These are phyloP conservation scores for Nyctanthes arbortristis DNA, from an alignment of 257 asterid species.

Conservation along the genomic window DNA sequence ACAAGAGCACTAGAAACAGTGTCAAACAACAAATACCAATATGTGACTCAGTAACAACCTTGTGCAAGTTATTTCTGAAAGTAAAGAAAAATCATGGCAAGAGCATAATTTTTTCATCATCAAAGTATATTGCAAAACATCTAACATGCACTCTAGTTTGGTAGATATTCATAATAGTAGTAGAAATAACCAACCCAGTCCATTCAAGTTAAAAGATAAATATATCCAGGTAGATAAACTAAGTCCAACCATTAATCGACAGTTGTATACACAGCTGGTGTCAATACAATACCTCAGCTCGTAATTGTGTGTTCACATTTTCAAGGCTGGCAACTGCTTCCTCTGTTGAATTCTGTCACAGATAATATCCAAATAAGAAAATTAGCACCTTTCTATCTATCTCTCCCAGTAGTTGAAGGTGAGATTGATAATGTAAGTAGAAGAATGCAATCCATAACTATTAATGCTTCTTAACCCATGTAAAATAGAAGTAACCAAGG, in stretches of 20 bases:
- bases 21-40: neutral
- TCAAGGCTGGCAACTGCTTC: slow-evolving; percentile 53
- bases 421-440: slow-evolving; percentile 6
- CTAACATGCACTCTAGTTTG: slow-evolving; percentile 4
- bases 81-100: neutral
- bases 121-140: slow-evolving; percentile 15
- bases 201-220: slow-evolving; percentile 17
- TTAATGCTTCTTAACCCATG: too few species aligned
- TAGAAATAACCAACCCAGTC: slow-evolving; percentile 1
- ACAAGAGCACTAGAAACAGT: neutral
- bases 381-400: slow-evolving; percentile 18
- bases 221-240: slow-evolving; percentile 12
- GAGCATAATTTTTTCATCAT: neutral
- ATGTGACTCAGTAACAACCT: neutral
- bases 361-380: slow-evolving; percentile 25
- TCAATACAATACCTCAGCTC: slow-evolving; percentile 61
- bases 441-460: too few species aligned
- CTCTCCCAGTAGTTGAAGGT: slow-evolving; percentile 11
- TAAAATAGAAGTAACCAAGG: too few species aligned
- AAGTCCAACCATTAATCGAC: slow-evolving; percentile 5
- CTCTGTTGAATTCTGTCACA: slow-evolving; percentile 52
- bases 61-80: slow-evolving; percentile 14
- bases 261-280: slow-evolving; percentile 3
- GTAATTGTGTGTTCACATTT: slow-evolving; percentile 49
- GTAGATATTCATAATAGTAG: slow-evolving; percentile 6